phyloP scores from a whole-genome alignment of 805 yeast genomes.

The Ogataea methanolica region DNA sequence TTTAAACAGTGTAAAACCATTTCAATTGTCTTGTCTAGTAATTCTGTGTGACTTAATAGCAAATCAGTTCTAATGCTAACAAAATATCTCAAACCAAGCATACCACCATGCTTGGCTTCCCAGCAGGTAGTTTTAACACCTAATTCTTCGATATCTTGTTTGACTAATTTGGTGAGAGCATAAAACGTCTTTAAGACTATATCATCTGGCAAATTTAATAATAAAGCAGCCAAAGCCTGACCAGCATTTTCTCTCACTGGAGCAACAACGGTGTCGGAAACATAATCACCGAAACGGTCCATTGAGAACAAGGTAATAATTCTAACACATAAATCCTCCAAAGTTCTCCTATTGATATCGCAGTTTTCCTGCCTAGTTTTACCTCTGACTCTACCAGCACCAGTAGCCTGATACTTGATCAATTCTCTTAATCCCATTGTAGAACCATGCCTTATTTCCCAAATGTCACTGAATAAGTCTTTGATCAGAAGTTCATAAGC shows the following conservation, averaged over 20 bases:
- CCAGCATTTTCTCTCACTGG: conserved; percentile 98
- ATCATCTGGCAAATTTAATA: conserved; percentile 64
- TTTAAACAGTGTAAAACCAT: conserved; percentile 83
- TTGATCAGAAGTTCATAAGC: conserved; percentile 75
- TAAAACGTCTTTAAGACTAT: conserved; percentile 58
- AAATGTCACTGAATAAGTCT: conserved; percentile 76
- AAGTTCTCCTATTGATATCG: conserved; percentile 55
- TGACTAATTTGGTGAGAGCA: conserved; percentile 61
- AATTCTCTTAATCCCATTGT: conserved; percentile 89
- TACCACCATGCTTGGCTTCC: conserved; percentile 99
- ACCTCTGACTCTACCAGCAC: conserved; percentile 79
- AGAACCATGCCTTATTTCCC: conserved; percentile 98
- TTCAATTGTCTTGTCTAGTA: conserved; percentile 66
- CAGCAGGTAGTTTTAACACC: conserved; percentile 59
- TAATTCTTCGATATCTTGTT: conserved; percentile 48
- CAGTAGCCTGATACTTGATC: conserved; percentile 71
- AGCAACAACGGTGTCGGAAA: conserved; percentile 95
- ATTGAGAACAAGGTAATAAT: conserved; percentile 81
- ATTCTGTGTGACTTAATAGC: conserved; percentile 51
- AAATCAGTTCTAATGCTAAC: conserved; percentile 85
- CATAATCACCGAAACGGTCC: conserved; percentile 95
- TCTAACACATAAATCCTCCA: conserved; percentile 86
- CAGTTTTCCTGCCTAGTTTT: conserved; percentile 59
- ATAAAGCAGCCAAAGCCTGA: conserved; percentile 84
- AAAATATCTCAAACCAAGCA: conserved; percentile 86